Conservation (phyloP, 2,329 filamentous ascomycete genomes). For the Aspergillus felis region DNA sequence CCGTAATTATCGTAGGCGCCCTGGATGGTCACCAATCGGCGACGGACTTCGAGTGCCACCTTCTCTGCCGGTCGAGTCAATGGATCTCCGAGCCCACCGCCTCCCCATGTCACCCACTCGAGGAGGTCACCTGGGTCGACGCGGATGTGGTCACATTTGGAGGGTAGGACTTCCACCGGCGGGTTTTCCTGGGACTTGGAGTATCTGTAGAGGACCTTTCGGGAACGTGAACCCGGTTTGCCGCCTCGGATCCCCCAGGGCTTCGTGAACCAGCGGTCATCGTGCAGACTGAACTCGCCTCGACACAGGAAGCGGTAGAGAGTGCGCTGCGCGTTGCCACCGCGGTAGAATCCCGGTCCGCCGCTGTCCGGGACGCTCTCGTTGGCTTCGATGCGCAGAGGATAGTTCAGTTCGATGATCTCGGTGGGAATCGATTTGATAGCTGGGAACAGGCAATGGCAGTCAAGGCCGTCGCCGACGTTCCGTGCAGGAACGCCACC, state of each 20-base stretch:
- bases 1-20: slow-evolving; percentile 45
- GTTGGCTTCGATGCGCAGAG: slow-evolving; percentile 47
- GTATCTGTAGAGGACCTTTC: slow-evolving; percentile 43
- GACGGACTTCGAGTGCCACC: slow-evolving; percentile 46
- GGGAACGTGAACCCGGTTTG: slow-evolving; percentile 41
- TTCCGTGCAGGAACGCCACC: slow-evolving; percentile 48
- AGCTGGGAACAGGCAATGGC: slow-evolving; percentile 49
- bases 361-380: slow-evolving; percentile 48
- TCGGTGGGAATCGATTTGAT: slow-evolving; percentile 51
- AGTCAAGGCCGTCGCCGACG: slow-evolving; percentile 48
- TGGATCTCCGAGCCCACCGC: slow-evolving; percentile 47
- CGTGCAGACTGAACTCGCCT: slow-evolving; percentile 47
- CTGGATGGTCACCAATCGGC: slow-evolving; percentile 41
- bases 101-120: slow-evolving; percentile 51
- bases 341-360: slow-evolving; percentile 46
- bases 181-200: slow-evolving; percentile 32
- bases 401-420: slow-evolving; percentile 47
- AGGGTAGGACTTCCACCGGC: slow-evolving; percentile 35
- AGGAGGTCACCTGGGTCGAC: slow-evolving; percentile 47
- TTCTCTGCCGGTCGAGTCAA: slow-evolving; percentile 41
- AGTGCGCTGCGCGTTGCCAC: slow-evolving; percentile 49
- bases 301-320: slow-evolving; percentile 45
- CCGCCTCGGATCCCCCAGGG: slow-evolving; percentile 49
- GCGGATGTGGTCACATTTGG: slow-evolving; percentile 48
- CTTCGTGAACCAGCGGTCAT: slow-evolving; percentile 49